These are phyloP conservation scores for Exserohilum rostratum DNA, from an alignment of 2,329 filamentous ascomycete species.

Conservation along the genomic window DNA sequence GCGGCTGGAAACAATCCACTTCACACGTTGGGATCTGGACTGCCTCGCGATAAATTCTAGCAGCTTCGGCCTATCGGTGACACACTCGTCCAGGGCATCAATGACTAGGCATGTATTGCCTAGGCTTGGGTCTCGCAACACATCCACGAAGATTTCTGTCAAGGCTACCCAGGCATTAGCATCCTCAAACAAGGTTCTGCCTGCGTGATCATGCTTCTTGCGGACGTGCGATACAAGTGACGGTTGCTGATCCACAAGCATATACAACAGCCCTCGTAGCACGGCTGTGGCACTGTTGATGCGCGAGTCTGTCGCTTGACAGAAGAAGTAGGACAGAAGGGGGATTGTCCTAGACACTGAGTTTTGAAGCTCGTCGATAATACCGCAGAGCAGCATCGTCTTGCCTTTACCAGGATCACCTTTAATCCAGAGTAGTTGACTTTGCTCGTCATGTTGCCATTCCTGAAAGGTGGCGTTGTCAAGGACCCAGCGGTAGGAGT, in stretches of 20 bases:
- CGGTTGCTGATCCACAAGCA: conserved; percentile 42
- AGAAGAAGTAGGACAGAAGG: conserved; percentile 36
- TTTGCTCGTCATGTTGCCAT: conserved; percentile 19
- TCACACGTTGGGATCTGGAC: conserved; percentile 11
- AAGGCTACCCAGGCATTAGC: conserved; percentile 17
- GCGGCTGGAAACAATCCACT: conserved; percentile 25
- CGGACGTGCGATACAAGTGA: conserved; percentile 11
- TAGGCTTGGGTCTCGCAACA: conserved; percentile 46
- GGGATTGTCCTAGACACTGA: conserved; percentile 19
- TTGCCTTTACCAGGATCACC: conserved; percentile 43
- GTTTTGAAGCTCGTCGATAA: background rate
- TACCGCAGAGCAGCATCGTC: conserved; percentile 44
- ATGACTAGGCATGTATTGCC: conserved; percentile 13
- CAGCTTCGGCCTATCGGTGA: conserved; percentile 1
- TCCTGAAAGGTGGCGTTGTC: conserved; percentile 23
- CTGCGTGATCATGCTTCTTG: conserved; percentile 5
- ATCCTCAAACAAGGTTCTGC: conserved; percentile 11
- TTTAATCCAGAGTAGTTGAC: conserved; percentile 36
- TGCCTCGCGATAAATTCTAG: conserved; percentile 1
- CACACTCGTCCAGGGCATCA: conserved; percentile 25
- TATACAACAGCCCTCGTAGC: conserved; percentile 53
- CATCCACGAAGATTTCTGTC: conserved; percentile 45
- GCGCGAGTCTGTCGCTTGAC: conserved; percentile 47
- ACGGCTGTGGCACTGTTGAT: conserved; percentile 50
- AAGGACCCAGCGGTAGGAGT: conserved; percentile 12